Conservation (phyloP, 306 rosid genomes). For the Quercus glauca region DNA sequence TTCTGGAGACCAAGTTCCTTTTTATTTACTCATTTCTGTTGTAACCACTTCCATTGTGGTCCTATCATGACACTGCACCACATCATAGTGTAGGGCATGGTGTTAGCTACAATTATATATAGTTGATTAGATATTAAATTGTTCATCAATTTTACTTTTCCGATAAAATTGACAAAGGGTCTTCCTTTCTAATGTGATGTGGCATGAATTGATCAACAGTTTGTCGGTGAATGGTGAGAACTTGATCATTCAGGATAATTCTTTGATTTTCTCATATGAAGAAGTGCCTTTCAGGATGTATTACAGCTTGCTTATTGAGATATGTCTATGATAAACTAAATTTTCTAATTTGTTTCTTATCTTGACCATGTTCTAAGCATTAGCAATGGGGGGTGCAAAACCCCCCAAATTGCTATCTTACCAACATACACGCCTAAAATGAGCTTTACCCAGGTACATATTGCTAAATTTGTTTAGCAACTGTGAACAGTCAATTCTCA, state of each 20-base stretch:
- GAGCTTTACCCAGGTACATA: too few species aligned
- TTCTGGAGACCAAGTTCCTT: too few species aligned
- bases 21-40: too few species aligned
- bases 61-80: too few species aligned
- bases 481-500: too few species aligned
- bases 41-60: too few species aligned
- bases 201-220: neutral
- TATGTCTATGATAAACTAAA: neutral
- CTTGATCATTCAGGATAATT: neutral
- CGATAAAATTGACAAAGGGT: neutral
- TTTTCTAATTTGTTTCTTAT: neutral
- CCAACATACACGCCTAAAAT: too few species aligned
- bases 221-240: neutral
- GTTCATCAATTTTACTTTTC: neutral
- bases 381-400: too few species aligned
- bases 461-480: too few species aligned
- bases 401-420: too few species aligned
- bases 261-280: neutral
- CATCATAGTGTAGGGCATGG: neutral
- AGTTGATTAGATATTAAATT: neutral
- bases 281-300: neutral
- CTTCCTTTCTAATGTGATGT: neutral
- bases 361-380: neutral
- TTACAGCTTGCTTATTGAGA: neutral
- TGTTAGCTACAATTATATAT: neutral